Percentiles rank a stretch among this genome's conserved stretches.
Conservation (phyloP, 208 protist species). For the Eutreptiella sp. region DNA sequence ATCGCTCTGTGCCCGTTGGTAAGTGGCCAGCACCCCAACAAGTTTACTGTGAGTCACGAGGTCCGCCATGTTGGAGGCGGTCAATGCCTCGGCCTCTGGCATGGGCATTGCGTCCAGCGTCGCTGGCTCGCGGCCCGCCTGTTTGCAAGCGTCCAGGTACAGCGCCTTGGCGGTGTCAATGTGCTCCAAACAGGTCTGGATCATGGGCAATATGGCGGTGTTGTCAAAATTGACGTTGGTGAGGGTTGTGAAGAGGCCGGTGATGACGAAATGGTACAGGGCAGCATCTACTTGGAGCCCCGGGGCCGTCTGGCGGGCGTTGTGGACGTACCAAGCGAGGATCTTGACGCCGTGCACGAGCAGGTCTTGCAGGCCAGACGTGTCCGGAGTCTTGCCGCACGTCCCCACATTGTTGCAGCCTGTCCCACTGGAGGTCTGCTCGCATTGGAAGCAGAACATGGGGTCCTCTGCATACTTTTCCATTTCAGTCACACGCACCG, state of each 20-base stretch:
- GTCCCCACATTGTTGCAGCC: constrained; percentile 57
- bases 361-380: constrained; percentile 43
- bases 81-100: background rate
- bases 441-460: constrained; percentile 75
- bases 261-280: constrained; percentile 42
- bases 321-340: constrained; percentile 26
- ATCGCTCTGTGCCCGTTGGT: no score
- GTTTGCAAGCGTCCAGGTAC: no score
- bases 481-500: no score
- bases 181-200: no score
- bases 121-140: background rate
- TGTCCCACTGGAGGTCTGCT: constrained; percentile 46
- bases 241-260: constrained; percentile 52
- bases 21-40: background rate
- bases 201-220: no score
- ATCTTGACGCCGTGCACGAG: constrained; percentile 17
- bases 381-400: constrained; percentile 49
- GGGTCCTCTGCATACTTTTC: no score
- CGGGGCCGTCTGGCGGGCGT: background rate
- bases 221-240: constrained; percentile 66
- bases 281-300: constrained; percentile 9
- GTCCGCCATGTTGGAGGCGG: no score
- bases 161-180: no score
- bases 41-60: no score
- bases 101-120: background rate